Evolutionary conservation across 352 stramenopile genomes (phyloP).

Genomic region (Thalassiosira exigua): DNA sequence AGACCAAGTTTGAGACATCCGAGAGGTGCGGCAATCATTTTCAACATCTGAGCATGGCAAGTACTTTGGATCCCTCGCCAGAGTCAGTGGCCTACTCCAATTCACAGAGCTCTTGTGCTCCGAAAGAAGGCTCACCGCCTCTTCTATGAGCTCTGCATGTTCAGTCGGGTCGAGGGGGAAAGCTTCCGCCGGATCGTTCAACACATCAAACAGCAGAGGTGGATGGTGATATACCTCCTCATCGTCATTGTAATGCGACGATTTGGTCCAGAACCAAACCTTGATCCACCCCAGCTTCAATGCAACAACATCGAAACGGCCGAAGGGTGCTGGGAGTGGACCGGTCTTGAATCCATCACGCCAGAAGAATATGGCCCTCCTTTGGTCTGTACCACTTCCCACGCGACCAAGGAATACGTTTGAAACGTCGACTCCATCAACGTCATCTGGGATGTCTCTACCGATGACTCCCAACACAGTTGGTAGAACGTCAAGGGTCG

Average conservation of each 20-base stretch:
- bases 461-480: conserved; percentile 61
- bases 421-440: conserved; percentile 63
- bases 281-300: conserved; percentile 63
- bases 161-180: conserved; percentile 52
- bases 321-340: conserved; percentile 55
- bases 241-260: conserved; percentile 70
- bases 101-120: conserved; percentile 59
- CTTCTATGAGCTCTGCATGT: conserved; percentile 32
- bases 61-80: conserved; percentile 45
- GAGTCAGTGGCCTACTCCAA: conserved; percentile 45
- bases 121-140: conserved; percentile 22
- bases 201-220: conserved; percentile 66
- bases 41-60: conserved; percentile 53
- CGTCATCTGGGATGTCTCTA: conserved; percentile 14
- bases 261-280: conserved; percentile 70
- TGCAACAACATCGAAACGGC: conserved; percentile 64
- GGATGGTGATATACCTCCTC: conserved; percentile 66
- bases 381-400: conserved; percentile 7
- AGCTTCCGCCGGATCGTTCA: conserved; percentile 64
- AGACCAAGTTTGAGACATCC: no score
- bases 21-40: conserved; percentile 55
- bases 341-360: conserved; percentile 65
- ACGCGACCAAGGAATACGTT: conserved; percentile 28
- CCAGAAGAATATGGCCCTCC: conserved; percentile 67
- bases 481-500: conserved; percentile 70